Base-by-base conservation (phyloP, 1,284 basidiomycete genomes). In the Cerioporus squamosus region DNA sequence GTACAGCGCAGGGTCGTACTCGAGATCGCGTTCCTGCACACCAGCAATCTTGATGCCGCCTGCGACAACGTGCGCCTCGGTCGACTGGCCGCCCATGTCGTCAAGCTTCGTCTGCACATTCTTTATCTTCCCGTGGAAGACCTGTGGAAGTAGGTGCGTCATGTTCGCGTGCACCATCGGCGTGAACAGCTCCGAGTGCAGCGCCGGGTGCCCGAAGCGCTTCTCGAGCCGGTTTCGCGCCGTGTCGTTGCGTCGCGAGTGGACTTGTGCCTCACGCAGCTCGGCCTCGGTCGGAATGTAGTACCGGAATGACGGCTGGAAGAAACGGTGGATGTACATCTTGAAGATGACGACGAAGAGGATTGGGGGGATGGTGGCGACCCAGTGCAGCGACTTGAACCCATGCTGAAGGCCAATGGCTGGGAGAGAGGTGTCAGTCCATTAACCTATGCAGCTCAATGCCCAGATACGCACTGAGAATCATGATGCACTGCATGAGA, bases 131-230 rank as follows among this genome's bases (percentile, higher is more conserved):
- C 93, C 92, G 45, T 79, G 76, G 72, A 92, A 94, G 29, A 93
- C 88, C 62, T 93, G 83, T 39, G 78, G 73, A 18, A 95, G 78
- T 23, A 94, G 75, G 7, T 83, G 85, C 81, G 93, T 89, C 85
- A 93, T 90, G 71, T 87, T 88, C 62, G 90, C 88, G 69, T 95
- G 93, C 40, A 95, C 75, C 91, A 94, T 93, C 0, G 92, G 93
- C 14, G 92, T 94, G 75, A 92, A 94, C 29, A 95, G 77, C 44
- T 93, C 91, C 17, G 83, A 74, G 65, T 93, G 84, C 43, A 95
- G 77, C 6, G 92, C 87, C 0, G 93, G 93, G 71, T 95, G 94
- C 3, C 92, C 93, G 72, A 95, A 95, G 20, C 93, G 87, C 70
- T 86, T 91, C 75, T 86, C 86, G 14, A 95, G 81, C 36, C 90